These are phyloP conservation scores for Phytophthora fragariaefolia DNA, from an alignment of 352 stramenopile genomes.

Conservation along the genomic window DNA sequence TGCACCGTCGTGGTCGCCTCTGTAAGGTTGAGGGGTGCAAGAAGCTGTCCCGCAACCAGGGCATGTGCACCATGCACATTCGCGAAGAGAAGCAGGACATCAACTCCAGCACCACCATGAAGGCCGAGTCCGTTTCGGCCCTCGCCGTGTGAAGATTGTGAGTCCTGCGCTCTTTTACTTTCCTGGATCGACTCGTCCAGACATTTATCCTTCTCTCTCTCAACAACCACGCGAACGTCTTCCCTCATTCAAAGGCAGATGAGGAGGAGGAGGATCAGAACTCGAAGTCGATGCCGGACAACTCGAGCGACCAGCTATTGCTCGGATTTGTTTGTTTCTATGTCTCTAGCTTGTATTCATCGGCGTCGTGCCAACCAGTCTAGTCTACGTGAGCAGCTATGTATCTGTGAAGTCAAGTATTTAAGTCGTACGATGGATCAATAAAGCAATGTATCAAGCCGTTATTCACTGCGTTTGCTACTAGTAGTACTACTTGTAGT, in stretches of 20 bases:
- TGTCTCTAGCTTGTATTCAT: constrained; percentile 37
- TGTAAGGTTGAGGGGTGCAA: constrained; percentile 89
- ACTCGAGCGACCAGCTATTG: constrained; percentile 20
- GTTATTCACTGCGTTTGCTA: neutral
- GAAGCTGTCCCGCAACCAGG: constrained; percentile 88
- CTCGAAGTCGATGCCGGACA: constrained; percentile 8
- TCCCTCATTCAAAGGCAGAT: constrained; percentile 48
- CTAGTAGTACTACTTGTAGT: no score
- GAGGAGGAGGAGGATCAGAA: constrained; percentile 37
- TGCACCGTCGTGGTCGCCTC: constrained; percentile 79
- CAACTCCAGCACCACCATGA: neutral
- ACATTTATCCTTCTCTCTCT: constrained; percentile 33
- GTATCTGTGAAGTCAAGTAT: constrained; percentile 35
- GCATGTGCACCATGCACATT: constrained; percentile 92
- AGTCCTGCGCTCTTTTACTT: neutral
- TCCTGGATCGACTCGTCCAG: constrained; percentile 14
- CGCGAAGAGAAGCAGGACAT: constrained; percentile 81
- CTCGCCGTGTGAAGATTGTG: constrained; percentile 22
- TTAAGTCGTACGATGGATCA: constrained; percentile 24
- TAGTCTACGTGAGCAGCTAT: constrained; percentile 27
- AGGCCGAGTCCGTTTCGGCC: constrained; percentile 9
- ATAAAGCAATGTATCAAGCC: constrained; percentile 23
- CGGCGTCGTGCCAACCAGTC: constrained; percentile 32
- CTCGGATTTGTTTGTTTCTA: constrained; percentile 35
- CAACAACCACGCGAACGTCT: constrained; percentile 19